Evolutionary conservation across 2,329 filamentous ascomycete genomes (phyloP).

Genomic region (Colletotrichum graminicola): DNA sequence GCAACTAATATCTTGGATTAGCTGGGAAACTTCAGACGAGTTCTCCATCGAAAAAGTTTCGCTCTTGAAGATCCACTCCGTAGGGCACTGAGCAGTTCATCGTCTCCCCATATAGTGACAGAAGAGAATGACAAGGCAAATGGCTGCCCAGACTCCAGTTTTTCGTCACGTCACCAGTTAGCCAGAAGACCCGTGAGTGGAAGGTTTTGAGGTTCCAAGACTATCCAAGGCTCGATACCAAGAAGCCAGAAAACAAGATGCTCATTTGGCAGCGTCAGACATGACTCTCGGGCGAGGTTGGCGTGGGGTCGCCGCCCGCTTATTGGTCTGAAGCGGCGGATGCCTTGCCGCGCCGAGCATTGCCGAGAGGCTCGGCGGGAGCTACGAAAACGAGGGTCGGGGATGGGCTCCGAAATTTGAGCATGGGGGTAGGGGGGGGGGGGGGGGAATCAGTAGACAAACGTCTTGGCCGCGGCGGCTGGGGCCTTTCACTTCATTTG

Average conservation of each 20-base stretch:
- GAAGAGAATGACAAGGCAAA: slow-evolving; percentile 20
- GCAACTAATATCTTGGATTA: background rate
- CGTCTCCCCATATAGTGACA: slow-evolving; percentile 26
- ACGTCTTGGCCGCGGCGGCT: slow-evolving; percentile 29
- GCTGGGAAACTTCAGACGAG: slow-evolving; percentile 2
- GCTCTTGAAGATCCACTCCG: background rate
- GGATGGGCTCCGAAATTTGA: slow-evolving; percentile 28
- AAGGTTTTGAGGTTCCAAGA: slow-evolving; percentile 35
- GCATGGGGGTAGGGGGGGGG: slow-evolving; percentile 14
- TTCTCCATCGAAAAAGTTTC: slow-evolving; percentile 10
- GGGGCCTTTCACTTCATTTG: background rate
- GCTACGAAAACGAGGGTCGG: slow-evolving; percentile 20
- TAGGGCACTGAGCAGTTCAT: background rate
- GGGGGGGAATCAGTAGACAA: background rate
- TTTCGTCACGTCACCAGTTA: background rate
- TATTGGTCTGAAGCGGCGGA: slow-evolving; percentile 34
- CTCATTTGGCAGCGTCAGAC: slow-evolving; percentile 28
- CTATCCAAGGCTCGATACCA: slow-evolving; percentile 20
- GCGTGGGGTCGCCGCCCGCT: slow-evolving; percentile 6
- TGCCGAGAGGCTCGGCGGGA: slow-evolving; percentile 42
- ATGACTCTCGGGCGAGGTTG: slow-evolving; percentile 36
- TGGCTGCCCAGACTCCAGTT: background rate
- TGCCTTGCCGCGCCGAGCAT: slow-evolving; percentile 40
- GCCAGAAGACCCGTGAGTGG: background rate
- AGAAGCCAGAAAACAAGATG: slow-evolving; percentile 4